Percentiles rank a stretch among this genome's conserved stretches.
These are phyloP conservation scores for Eucalyptus paniculata DNA, from an alignment of 345 rosid species.

Conservation along the genomic window DNA sequence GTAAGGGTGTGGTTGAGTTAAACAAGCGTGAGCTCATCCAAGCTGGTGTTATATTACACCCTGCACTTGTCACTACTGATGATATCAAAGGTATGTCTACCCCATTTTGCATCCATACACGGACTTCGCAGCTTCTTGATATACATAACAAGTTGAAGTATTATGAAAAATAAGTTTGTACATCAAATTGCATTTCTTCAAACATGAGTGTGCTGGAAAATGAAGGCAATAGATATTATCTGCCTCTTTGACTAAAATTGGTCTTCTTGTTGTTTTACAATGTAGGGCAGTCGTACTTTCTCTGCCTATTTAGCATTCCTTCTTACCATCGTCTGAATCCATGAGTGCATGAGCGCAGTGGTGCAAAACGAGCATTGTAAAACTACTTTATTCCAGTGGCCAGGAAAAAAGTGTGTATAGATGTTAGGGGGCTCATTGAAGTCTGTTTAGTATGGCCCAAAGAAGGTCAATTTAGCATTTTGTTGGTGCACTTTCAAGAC, in stretches of 20 bases:
- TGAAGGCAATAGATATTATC: background rate
- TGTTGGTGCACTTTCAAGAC: background rate
- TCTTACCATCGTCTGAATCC: background rate
- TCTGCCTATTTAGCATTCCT: background rate
- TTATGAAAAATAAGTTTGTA: background rate
- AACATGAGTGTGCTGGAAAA: background rate
- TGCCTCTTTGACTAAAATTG: background rate
- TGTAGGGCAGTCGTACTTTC: background rate
- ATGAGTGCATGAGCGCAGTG: background rate
- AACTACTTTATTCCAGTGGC: background rate
- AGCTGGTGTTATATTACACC: slow-evolving; percentile 67
- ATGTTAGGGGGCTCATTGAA: background rate
- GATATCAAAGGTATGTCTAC: slow-evolving; percentile 52
- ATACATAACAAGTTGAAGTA: background rate
- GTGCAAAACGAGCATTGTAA: background rate
- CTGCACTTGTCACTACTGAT: slow-evolving; percentile 47
- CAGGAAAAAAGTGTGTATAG: background rate
- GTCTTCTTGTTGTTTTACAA: background rate
- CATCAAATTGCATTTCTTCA: background rate
- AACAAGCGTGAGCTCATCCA: slow-evolving; percentile 39
- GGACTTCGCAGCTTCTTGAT: background rate
- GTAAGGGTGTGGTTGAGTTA: slow-evolving; percentile 64
- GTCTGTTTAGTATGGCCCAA: background rate
- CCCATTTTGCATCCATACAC: background rate
- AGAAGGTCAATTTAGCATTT: background rate